Conservation (phyloP, 169 alveolate species). For the Eimeria praecox region DNA sequence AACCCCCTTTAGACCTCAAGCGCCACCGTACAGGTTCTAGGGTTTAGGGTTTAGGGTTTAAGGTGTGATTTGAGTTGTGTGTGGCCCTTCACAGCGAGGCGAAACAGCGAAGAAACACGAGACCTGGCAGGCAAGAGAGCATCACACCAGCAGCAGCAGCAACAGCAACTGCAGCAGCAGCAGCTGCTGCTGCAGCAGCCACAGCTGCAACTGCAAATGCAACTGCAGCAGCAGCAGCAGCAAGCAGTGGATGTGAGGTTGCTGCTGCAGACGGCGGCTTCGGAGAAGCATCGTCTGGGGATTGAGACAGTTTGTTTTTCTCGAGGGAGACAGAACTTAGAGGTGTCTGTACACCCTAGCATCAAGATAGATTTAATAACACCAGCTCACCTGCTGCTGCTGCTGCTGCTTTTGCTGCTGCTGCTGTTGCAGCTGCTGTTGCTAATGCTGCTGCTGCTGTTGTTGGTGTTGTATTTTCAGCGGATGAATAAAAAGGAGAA, state of each 20-base stretch:
- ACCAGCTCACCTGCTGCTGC: background rate
- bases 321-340: background rate
- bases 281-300: background rate
- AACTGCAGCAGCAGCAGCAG: slow-evolving; percentile 48
- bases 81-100: slow-evolving; percentile 8
- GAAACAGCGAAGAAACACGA: background rate
- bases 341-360: slow-evolving; percentile 1
- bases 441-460: background rate
- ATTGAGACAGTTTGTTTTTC: background rate
- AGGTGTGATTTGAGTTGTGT: background rate
- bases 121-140: slow-evolving; percentile 15
- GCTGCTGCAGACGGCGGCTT: slow-evolving; percentile 10
- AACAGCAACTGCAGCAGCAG: background rate
- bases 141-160: background rate
- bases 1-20: background rate
- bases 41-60: slow-evolving; percentile 40
- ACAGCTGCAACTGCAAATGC: no score
- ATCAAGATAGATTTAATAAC: no score
- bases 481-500: slow-evolving; percentile 1
- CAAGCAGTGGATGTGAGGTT: background rate
- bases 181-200: background rate
- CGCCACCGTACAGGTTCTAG: background rate
- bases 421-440: background rate
- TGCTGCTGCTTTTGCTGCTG: no score
- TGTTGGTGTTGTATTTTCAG: background rate